Evolutionary conservation across 768 basidiomycete genomes (phyloP).

Genomic region (Tephrocybe sp.): DNA sequence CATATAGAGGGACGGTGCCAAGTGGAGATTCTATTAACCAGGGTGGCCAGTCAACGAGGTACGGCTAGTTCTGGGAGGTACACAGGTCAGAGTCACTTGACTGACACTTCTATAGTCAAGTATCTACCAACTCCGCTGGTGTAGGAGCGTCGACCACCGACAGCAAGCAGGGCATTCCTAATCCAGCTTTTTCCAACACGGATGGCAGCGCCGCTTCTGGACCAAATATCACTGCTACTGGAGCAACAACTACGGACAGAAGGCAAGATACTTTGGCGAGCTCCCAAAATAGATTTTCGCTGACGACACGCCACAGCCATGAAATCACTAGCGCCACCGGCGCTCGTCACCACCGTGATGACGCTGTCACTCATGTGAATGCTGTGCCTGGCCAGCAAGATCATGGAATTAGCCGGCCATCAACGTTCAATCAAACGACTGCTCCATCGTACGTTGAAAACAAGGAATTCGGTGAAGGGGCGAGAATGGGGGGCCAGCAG

Average conservation of each 20-base stretch:
- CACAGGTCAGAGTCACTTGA: too few relatives aligned
- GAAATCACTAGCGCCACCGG: neutral
- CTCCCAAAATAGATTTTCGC: too few relatives aligned
- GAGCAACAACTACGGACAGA: too few relatives aligned
- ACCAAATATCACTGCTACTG: too few relatives aligned
- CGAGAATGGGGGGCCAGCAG: neutral
- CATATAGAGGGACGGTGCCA: slow-evolving; percentile 17
- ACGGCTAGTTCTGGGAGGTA: too few relatives aligned
- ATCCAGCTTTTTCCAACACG: too few relatives aligned
- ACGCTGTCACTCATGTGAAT: neutral
- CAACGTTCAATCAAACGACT: neutral
- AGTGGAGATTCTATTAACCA: neutral
- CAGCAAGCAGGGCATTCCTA: too few relatives aligned
- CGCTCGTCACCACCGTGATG: neutral
- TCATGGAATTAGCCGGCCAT: neutral
- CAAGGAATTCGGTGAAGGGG: neutral
- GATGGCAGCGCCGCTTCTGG: neutral
- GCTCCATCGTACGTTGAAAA: neutral
- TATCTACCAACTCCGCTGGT: too few relatives aligned
- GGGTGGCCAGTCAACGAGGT: neutral
- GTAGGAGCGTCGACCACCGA: neutral
- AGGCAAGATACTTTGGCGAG: too few relatives aligned
- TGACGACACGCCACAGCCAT: neutral
- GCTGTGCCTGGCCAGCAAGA: neutral
- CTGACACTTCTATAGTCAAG: too few relatives aligned